A percentile compares a stretch with the other conserved stretches of the same genome.
These are phyloP conservation scores for Botryotinia globosa DNA, from an alignment of 2,329 filamentous ascomycete genomes.

Conservation along the genomic window DNA sequence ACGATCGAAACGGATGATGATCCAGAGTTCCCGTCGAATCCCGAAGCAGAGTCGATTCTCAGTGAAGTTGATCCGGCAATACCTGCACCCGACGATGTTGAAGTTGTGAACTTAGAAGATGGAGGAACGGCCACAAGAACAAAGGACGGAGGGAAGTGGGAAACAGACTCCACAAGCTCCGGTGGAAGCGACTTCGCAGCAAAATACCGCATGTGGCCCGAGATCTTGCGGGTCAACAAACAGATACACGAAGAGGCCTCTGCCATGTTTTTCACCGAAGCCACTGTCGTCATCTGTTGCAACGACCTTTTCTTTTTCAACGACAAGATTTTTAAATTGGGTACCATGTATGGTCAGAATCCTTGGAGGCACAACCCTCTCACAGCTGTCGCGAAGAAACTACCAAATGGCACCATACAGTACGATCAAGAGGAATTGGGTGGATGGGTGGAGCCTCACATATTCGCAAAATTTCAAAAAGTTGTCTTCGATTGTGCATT, in stretches of 20 bases:
- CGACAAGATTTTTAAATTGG: slow-evolving; percentile 11
- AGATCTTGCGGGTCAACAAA: slow-evolving; percentile 23
- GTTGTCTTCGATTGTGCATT: slow-evolving; percentile 23
- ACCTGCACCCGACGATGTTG: not conserved
- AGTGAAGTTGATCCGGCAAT: not conserved
- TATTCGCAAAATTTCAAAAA: slow-evolving; percentile 27
- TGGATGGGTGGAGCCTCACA: slow-evolving; percentile 28
- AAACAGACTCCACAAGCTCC: not conserved
- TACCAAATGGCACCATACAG: slow-evolving; percentile 4
- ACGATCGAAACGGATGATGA: not conserved
- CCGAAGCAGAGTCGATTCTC: slow-evolving; percentile 14
- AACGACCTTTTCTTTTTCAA: slow-evolving; percentile 26
- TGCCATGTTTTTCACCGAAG: slow-evolving; percentile 22
- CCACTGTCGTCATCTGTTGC: slow-evolving; percentile 20
- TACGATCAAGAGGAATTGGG: slow-evolving; percentile 11
- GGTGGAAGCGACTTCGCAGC: slow-evolving; percentile 8
- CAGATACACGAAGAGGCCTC: slow-evolving; percentile 27
- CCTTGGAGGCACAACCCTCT: slow-evolving; percentile 27
- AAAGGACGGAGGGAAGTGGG: not conserved
- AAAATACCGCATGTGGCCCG: slow-evolving; percentile 16
- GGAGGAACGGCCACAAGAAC: not conserved
- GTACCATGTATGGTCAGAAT: not conserved
- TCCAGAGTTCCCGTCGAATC: not conserved
- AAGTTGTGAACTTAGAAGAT: not conserved
- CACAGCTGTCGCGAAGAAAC: slow-evolving; percentile 2